These are phyloP conservation scores for Eustoma russellianum DNA, from an alignment of 257 asterid genomes.

Conservation along the genomic window DNA sequence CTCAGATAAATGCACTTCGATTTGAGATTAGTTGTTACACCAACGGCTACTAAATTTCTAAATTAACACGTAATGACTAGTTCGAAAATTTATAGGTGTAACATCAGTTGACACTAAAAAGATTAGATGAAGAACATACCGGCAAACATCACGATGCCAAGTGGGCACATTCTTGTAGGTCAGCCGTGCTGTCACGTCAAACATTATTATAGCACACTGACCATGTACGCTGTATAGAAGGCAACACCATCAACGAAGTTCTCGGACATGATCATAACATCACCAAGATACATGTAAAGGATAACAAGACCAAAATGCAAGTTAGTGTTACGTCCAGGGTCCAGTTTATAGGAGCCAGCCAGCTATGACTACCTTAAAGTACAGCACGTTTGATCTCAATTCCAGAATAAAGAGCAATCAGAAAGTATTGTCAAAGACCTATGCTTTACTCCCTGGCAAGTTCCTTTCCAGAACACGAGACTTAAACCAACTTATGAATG, in stretches of 20 bases:
- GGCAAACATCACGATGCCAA: conserved; percentile 95
- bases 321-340: neutral
- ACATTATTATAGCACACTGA: conserved; percentile 88
- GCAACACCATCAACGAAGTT: neutral
- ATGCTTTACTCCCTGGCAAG: too few relatives aligned
- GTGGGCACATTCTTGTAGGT: conserved; percentile 90
- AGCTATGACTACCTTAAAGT: neutral
- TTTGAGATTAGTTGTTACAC: neutral
- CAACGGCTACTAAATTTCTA: neutral
- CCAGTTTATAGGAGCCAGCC: neutral
- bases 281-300: neutral
- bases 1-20: neutral
- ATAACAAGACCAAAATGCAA: neutral
- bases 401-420: neutral
- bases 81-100: too few relatives aligned
- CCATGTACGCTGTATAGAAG: conserved; percentile 68
- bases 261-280: neutral
- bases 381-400: too few relatives aligned
- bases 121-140: conserved; percentile 22
- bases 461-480: too few relatives aligned
- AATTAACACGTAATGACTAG: too few relatives aligned
- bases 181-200: conserved; percentile 86
- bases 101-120: neutral
- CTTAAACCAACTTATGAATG: too few relatives aligned
- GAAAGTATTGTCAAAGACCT: too few relatives aligned